These are phyloP conservation scores for Ballota nigra DNA, from an alignment of 257 asterid species.

Conservation along the genomic window DNA sequence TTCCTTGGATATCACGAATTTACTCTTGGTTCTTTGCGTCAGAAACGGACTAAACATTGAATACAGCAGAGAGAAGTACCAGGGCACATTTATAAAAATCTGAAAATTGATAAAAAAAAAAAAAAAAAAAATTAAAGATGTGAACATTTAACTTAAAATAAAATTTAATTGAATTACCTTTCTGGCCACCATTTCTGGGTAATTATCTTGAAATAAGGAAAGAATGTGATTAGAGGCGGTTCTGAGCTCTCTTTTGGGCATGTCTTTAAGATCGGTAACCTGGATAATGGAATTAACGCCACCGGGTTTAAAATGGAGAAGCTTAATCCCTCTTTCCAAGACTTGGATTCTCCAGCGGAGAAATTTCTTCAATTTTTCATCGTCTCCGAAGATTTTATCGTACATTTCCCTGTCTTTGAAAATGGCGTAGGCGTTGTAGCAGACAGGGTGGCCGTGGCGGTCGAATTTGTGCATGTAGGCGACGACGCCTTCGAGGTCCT, in stretches of 20 bases:
- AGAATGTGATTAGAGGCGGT: conserved; percentile 79
- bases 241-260: conserved; percentile 87
- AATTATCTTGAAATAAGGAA: conserved; percentile 83
- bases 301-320: conserved; percentile 71
- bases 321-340: conserved; percentile 53
- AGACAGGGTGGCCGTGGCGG: conserved; percentile 65
- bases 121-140: background rate
- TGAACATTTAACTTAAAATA: too few relatives aligned
- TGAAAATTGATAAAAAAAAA: background rate
- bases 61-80: conserved; percentile 88
- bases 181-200: conserved; percentile 89
- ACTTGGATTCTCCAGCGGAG: conserved; percentile 42
- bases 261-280: conserved; percentile 52
- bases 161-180: conserved; percentile 39
- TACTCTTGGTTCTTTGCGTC: conserved; percentile 95
- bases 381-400: conserved; percentile 61
- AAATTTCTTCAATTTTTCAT: conserved; percentile 28
- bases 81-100: conserved; percentile 89
- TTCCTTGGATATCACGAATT: conserved; percentile 87
- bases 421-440: conserved; percentile 83
- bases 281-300: conserved; percentile 61
- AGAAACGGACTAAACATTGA: conserved; percentile 92
- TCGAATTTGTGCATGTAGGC: conserved; percentile 76
- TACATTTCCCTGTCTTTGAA: conserved; percentile 71
- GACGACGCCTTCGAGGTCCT: conserved; percentile 74